These are phyloP conservation scores for Eucalyptus dawsonii DNA, from an alignment of 345 rosid species.

Conservation along the genomic window DNA sequence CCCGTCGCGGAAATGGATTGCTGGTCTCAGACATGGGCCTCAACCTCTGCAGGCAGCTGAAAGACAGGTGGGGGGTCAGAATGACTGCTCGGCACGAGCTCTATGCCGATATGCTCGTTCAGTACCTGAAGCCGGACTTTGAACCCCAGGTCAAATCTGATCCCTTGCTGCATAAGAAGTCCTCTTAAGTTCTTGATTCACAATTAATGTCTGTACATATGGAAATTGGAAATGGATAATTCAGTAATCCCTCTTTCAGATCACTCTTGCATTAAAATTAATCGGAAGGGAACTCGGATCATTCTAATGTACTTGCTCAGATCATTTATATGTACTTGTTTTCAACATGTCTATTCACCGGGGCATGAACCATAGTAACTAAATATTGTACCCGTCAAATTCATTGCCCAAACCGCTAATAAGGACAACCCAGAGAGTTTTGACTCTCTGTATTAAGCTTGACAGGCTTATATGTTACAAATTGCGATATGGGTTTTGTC, in stretches of 20 bases:
- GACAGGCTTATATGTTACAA: not conserved
- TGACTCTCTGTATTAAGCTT: too few species aligned
- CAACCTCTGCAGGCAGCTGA: slow-evolving; percentile 76
- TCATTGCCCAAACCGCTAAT: not conserved
- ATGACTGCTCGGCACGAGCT: slow-evolving; percentile 76
- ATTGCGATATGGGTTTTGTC: not conserved
- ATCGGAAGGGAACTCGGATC: not conserved
- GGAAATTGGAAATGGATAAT: not conserved
- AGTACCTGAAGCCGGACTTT: slow-evolving; percentile 57
- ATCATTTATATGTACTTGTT: not conserved
- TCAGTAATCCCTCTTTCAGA: not conserved
- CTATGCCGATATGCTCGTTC: slow-evolving; percentile 45
- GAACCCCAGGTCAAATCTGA: slow-evolving; percentile 64
- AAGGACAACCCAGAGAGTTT: too few species aligned
- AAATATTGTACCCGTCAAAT: accelerated
- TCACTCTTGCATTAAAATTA: not conserved
- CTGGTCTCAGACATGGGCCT: slow-evolving; percentile 78
- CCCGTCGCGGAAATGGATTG: slow-evolving; percentile 65
- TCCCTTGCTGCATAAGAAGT: slow-evolving; percentile 47
- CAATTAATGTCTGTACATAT: not conserved
- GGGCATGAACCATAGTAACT: not conserved
- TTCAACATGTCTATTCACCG: not conserved
- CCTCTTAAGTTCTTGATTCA: slow-evolving; percentile 3
- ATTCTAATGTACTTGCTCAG: not conserved
- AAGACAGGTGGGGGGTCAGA: slow-evolving; percentile 84